These are phyloP conservation scores for Nothophytophthora sp. DNA, from an alignment of 352 stramenopile species.

Conservation along the genomic window DNA sequence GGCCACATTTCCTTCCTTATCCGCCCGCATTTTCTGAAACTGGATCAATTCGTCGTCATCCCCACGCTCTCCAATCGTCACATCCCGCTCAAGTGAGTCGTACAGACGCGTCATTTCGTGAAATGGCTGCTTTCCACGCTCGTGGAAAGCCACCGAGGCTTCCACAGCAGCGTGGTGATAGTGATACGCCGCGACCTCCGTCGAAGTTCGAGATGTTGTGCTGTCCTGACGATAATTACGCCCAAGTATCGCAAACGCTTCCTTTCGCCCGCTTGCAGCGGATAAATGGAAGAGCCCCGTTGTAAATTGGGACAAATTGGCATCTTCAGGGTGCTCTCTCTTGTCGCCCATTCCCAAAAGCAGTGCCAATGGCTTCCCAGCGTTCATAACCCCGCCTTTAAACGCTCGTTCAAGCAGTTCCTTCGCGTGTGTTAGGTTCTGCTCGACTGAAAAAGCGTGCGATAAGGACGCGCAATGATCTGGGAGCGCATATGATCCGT, in stretches of 20 bases:
- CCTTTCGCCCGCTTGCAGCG: constrained; percentile 37
- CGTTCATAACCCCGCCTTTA: constrained; percentile 6
- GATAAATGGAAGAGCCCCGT: constrained; percentile 53
- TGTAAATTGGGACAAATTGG: constrained; percentile 9
- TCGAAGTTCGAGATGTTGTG: not conserved
- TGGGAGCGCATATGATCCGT: constrained; percentile 22
- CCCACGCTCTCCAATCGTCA: constrained; percentile 39
- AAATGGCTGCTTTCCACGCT: constrained; percentile 70
- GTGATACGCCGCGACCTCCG: constrained; percentile 58
- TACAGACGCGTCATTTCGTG: constrained; percentile 80
- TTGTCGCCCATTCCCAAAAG: constrained; percentile 10
- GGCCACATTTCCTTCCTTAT: constrained; percentile 71
- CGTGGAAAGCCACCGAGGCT: constrained; percentile 57
- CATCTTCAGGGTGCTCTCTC: not conserved
- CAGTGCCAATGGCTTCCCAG: constrained; percentile 32
- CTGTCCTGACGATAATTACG: constrained; percentile 29
- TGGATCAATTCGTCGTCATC: constrained; percentile 89
- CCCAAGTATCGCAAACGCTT: constrained; percentile 61
- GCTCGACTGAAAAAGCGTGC: constrained; percentile 3
- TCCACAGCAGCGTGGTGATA: constrained; percentile 54
- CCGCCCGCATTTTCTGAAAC: constrained; percentile 78
- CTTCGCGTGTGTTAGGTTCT: constrained; percentile 23
- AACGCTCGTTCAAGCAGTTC: constrained; percentile 25
- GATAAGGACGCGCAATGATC: constrained; percentile 11
- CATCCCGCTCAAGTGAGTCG: constrained; percentile 55